Evolutionary conservation across 2,329 filamentous ascomycete genomes (phyloP).

Genomic region (Blastomyces parvus): DNA sequence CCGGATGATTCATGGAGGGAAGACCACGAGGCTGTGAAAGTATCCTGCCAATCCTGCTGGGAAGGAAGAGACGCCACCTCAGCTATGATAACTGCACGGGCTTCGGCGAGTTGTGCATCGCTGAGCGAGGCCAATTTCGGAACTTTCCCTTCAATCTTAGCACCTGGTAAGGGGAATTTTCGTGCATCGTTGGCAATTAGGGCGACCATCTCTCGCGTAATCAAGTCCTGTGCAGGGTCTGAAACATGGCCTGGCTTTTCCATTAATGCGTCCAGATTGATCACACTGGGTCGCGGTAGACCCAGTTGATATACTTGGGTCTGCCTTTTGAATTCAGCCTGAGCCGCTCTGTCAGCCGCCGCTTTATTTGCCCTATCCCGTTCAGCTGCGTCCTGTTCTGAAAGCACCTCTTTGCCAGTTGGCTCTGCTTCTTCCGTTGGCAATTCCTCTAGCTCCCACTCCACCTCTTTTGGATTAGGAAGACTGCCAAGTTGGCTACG

Average conservation of each 20-base stretch:
- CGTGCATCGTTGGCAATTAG: constrained; percentile 75
- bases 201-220: constrained; percentile 67
- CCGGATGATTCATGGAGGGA: constrained; percentile 37
- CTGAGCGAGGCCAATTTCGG: constrained; percentile 54
- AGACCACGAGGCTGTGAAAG: constrained; percentile 45
- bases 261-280: constrained; percentile 63
- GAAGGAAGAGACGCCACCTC: constrained; percentile 49
- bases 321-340: constrained; percentile 66
- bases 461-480: constrained; percentile 83
- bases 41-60: constrained; percentile 42
- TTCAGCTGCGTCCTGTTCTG: constrained; percentile 61
- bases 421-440: constrained; percentile 69
- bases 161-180: constrained; percentile 61
- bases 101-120: constrained; percentile 63
- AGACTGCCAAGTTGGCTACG: constrained; percentile 57
- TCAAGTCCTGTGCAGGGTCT: constrained; percentile 57
- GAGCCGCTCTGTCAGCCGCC: constrained; percentile 53
- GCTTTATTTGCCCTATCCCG: constrained; percentile 61
- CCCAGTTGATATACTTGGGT: constrained; percentile 84
- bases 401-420: constrained; percentile 40
- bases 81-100: constrained; percentile 64
- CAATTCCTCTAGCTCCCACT: constrained; percentile 81
- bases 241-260: constrained; percentile 51
- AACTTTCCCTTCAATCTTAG: constrained; percentile 54
- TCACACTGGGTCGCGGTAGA: constrained; percentile 63